phyloP scores from a whole-genome alignment of 2,329 filamentous ascomycete species.

The Trichoderma cornu-damae region DNA sequence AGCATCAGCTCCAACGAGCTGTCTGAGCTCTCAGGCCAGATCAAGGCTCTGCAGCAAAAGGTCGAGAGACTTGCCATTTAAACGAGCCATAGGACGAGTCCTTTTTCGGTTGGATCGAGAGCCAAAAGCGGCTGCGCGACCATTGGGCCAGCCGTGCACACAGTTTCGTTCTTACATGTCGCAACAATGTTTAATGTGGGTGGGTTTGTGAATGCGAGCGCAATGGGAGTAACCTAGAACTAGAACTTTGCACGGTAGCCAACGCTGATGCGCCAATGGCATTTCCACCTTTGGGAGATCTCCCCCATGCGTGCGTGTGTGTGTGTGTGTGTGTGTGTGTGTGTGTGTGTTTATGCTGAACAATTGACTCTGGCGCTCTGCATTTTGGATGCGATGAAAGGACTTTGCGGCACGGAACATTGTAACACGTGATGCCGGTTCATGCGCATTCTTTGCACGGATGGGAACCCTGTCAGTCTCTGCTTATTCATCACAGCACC shows the following conservation, averaged over 20 bases:
- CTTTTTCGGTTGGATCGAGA: background rate
- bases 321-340: too few relatives aligned
- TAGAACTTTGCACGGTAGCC: too few relatives aligned
- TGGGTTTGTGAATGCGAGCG: background rate
- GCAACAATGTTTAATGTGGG: background rate
- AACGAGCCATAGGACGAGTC: slow-evolving; percentile 24
- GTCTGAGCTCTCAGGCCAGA: slow-evolving; percentile 80
- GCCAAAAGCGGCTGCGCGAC: background rate
- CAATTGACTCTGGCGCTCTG: too few relatives aligned
- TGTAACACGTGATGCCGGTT: too few relatives aligned
- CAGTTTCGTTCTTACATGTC: background rate
- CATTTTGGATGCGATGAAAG: too few relatives aligned
- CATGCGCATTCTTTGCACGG: too few relatives aligned
- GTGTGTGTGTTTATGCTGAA: too few relatives aligned
- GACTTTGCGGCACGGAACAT: too few relatives aligned
- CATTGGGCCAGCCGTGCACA: background rate
- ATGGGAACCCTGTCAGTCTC: too few relatives aligned
- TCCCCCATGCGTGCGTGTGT: background rate
- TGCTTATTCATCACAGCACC: too few relatives aligned
- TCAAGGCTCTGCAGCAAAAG: slow-evolving; percentile 86
- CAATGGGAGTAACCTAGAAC: background rate
- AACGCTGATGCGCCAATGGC: slow-evolving; percentile 1
- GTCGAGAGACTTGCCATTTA: slow-evolving; percentile 94
- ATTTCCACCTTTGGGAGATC: slow-evolving; percentile 9
- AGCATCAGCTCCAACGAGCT: slow-evolving; percentile 91